Evolutionary conservation across 495 filamentous ascomycete species (phyloP), one percentile per base, ranked within the genome.

Genomic region (Penicillium bialowiezense): DNA sequence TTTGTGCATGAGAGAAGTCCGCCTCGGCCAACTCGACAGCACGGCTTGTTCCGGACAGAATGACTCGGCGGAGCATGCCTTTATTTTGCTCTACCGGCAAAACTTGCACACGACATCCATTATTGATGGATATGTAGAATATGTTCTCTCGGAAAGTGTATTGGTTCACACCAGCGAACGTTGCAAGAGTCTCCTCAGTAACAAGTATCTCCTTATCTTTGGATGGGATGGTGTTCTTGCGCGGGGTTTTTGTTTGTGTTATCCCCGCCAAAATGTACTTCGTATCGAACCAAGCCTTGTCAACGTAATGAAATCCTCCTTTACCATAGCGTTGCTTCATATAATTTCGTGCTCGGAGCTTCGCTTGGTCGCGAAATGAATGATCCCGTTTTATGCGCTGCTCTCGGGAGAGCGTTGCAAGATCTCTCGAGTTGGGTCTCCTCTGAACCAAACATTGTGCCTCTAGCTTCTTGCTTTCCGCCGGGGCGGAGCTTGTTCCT

Each of bases 51-150:
- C 69, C 73, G 18, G 63, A 57, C 31, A 76, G 26, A 34, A 73
- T 49, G 12, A 69, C 66, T 49, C 61, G 68, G 21, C 73, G 70
- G 39, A 56, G 40, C 0, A 54, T 18, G 13, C 71, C 70, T 24
- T 68, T 60, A 41, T 64, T 69, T 37, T 74, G 59, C 0, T 26
- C 14, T 13, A 62, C 33, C 33, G 55, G 51, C 18, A 70, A 24
- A 2, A 72, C 60, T 29, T 68, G 73, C 21, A 76, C 64, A 23
- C 60, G 60, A 41, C 73, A 74, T 21, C 71, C 73, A 47, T 73
- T 63, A 10, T 56, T 64, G 13, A 73, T 35, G 8, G 53, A 45
- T 7, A 69, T 45, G 47, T 62, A 65, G 60, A 59, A 74, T 7
- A 74, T 62, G 51, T 76, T 76, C 46, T 76, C 73, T 34, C 55